These are phyloP conservation scores for Ochetophila trinervis DNA, from an alignment of 306 rosid species.

Conservation along the genomic window DNA sequence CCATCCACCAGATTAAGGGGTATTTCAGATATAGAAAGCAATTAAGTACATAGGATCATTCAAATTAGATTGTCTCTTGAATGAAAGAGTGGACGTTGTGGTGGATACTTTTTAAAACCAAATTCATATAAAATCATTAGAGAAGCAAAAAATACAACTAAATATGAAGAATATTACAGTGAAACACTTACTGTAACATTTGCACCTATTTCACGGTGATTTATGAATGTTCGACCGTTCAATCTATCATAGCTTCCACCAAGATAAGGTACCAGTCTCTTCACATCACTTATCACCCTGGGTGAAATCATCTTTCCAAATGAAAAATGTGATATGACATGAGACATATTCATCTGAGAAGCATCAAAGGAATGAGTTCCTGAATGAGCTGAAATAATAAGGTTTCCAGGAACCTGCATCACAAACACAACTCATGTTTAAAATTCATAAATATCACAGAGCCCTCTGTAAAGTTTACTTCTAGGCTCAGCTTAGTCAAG, in stretches of 20 bases:
- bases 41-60: not conserved
- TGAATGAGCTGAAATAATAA: slow-evolving; percentile 77
- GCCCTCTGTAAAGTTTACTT: not conserved
- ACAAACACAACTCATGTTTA: slow-evolving; percentile 15
- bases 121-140: not conserved
- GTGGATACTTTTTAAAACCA: not conserved
- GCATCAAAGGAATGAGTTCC: slow-evolving; percentile 91
- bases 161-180: slow-evolving; percentile 3
- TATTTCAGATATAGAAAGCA: not conserved
- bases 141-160: slow-evolving; percentile 8
- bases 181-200: slow-evolving; percentile 87
- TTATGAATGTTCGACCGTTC: slow-evolving; percentile 74
- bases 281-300: slow-evolving; percentile 61
- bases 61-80: not conserved
- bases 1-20: not conserved
- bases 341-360: slow-evolving; percentile 97
- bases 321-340: slow-evolving; percentile 66
- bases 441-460: not conserved
- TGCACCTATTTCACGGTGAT: slow-evolving; percentile 57
- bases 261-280: slow-evolving; percentile 71
- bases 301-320: slow-evolving; percentile 70
- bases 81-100: not conserved
- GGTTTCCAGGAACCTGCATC: slow-evolving; percentile 90
- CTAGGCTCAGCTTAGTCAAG: too few species aligned
- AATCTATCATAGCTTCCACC: slow-evolving; percentile 86